Percentiles rank a stretch among this genome's conserved stretches.
Evolutionary conservation across 1,139 yeast species (phyloP).

Genomic region (Scheffersomyces titani): DNA sequence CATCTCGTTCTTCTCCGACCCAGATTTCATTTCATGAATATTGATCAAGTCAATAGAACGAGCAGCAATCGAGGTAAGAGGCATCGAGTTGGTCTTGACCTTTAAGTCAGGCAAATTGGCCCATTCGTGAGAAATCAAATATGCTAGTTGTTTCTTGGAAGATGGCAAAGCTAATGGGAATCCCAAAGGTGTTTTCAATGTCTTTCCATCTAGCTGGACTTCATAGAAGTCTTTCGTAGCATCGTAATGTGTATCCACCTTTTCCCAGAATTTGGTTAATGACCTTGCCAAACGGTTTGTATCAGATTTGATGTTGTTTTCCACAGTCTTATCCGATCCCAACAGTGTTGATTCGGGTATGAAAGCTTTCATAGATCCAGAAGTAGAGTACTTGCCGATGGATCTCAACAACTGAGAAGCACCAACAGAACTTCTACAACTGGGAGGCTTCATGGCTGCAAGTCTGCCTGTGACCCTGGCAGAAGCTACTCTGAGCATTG

Average conservation of each 20-base stretch:
- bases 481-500: background rate
- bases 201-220: slow-evolving; percentile 70
- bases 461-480: background rate
- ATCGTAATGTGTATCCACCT: slow-evolving; percentile 52
- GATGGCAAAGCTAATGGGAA: slow-evolving; percentile 65
- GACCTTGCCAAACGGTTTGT: slow-evolving; percentile 75
- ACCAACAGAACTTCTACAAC: background rate
- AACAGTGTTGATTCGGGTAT: slow-evolving; percentile 19
- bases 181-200: slow-evolving; percentile 86
- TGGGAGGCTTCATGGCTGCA: background rate
- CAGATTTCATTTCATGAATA: slow-evolving; percentile 20
- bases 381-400: background rate
- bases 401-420: background rate
- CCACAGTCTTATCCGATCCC: slow-evolving; percentile 47
- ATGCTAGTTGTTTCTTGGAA: slow-evolving; percentile 63
- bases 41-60: slow-evolving; percentile 74
- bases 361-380: slow-evolving; percentile 9
- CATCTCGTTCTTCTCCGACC: slow-evolving; percentile 43
- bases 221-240: slow-evolving; percentile 34
- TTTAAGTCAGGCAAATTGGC: slow-evolving; percentile 66
- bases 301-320: slow-evolving; percentile 57
- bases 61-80: slow-evolving; percentile 83
- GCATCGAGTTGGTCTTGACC: slow-evolving; percentile 78
- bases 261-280: slow-evolving; percentile 80
- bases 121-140: slow-evolving; percentile 88